phyloP scores from a whole-genome alignment of 164 flowering plant genomes.

The Macadamia tetraphylla region DNA sequence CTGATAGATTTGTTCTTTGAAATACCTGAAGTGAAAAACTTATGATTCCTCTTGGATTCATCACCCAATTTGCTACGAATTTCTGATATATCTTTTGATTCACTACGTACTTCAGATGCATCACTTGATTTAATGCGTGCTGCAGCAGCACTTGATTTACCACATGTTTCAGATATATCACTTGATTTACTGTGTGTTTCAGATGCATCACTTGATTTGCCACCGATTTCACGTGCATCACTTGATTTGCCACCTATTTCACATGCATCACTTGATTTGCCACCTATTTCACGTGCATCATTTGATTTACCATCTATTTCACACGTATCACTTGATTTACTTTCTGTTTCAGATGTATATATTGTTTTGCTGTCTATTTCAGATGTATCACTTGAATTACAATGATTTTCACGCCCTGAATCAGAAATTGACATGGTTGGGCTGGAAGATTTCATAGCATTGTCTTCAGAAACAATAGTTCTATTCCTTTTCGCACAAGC shows the following conservation, averaged over 20 bases:
- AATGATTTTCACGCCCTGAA: slow-evolving; percentile 19
- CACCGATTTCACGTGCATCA: slow-evolving; percentile 15
- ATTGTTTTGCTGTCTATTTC: no score
- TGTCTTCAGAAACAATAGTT: slow-evolving; percentile 18
- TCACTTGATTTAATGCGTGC: slow-evolving; percentile 15
- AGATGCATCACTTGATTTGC: slow-evolving; percentile 22
- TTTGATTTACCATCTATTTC: slow-evolving; percentile 16
- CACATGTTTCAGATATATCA: slow-evolving; percentile 18
- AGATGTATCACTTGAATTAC: slow-evolving; percentile 10
- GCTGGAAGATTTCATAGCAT: slow-evolving; percentile 22
- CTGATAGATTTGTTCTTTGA: slow-evolving; percentile 69
- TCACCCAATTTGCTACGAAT: slow-evolving; percentile 23
- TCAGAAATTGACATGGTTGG: slow-evolving; percentile 21
- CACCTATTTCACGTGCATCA: slow-evolving; percentile 15
- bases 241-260: slow-evolving; percentile 16
- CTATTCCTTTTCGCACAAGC: slow-evolving; percentile 35
- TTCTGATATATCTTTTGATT: slow-evolving; percentile 19
- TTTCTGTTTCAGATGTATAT: no score
- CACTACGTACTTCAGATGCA: slow-evolving; percentile 19
- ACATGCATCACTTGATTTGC: slow-evolving; percentile 22
- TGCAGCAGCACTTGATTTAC: slow-evolving; percentile 19
- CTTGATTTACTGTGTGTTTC: slow-evolving; percentile 10
- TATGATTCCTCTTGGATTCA: slow-evolving; percentile 38
- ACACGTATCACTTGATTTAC: neutral
- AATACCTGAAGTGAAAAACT: slow-evolving; percentile 43